These are phyloP conservation scores for Solanum piurae DNA, from an alignment of 257 asterid species.

Conservation along the genomic window DNA sequence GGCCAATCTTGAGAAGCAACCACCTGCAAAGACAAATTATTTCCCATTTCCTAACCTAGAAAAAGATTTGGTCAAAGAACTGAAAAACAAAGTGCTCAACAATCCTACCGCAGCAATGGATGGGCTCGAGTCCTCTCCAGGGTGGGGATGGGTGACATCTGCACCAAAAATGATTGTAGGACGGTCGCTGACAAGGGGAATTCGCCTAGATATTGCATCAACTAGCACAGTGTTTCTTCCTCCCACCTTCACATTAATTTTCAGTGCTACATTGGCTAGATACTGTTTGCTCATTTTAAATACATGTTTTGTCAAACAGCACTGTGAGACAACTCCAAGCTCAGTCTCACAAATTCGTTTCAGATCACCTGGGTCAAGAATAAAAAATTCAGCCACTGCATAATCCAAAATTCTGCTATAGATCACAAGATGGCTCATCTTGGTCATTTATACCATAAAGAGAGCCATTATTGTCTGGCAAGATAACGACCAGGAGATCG, in stretches of 20 bases:
- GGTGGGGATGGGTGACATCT: conserved; percentile 97
- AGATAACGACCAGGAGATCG: conserved; percentile 73
- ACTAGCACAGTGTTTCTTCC: conserved; percentile 90
- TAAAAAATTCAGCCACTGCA: not conserved
- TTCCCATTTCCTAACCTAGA: not conserved
- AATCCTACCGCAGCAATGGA: conserved; percentile 88
- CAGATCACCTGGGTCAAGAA: conserved; percentile 51
- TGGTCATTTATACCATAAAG: conserved; percentile 58
- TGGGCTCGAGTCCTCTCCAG: conserved; percentile 99
- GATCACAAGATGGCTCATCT: not conserved
- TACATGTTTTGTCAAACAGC: conserved; percentile 88
- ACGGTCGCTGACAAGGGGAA: conserved; percentile 82
- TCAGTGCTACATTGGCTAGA: conserved; percentile 83
- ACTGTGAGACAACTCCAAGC: conserved; percentile 93
- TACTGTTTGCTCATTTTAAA: conserved; percentile 74
- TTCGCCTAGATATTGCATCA: conserved; percentile 79
- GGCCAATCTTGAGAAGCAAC: conserved; percentile 99
- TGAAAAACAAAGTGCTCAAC: not conserved
- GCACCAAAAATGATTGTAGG: conserved; percentile 98
- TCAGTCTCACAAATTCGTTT: conserved; percentile 94
- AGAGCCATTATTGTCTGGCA: conserved; percentile 94
- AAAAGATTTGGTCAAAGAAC: not conserved
- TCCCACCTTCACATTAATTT: conserved; percentile 92
- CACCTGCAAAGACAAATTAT: conserved; percentile 39
- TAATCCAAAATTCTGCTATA: not conserved